Evolutionary conservation across 768 basidiomycete genomes (phyloP).

Genomic region (Leucocoprinus birnbaumii): DNA sequence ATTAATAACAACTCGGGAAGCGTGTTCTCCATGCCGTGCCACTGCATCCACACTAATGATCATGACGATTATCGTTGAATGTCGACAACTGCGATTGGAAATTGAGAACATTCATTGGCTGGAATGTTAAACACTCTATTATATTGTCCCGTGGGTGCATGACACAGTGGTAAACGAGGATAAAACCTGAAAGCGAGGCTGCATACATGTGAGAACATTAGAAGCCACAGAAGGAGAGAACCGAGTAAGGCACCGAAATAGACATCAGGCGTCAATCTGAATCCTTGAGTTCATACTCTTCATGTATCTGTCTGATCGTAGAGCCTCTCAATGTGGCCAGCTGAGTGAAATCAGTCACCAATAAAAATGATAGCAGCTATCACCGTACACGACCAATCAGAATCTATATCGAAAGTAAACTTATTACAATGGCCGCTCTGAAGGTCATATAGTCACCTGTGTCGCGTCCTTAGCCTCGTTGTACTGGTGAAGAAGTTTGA

Average conservation of each 20-base stretch:
- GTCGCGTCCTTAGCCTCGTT: conserved; percentile 84
- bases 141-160: too few relatives aligned
- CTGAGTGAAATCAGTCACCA: conserved; percentile 33
- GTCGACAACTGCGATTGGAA: too few relatives aligned
- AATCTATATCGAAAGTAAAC: conserved; percentile 40
- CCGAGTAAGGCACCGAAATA: background rate
- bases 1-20: background rate
- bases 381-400: conserved; percentile 69
- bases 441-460: conserved; percentile 42
- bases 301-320: conserved; percentile 72
- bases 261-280: conserved; percentile 40
- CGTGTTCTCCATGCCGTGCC: conserved; percentile 7
- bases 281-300: conserved; percentile 61
- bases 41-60: background rate
- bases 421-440: background rate
- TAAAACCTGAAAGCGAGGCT: background rate
- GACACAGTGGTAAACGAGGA: too few relatives aligned
- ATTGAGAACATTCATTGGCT: too few relatives aligned
- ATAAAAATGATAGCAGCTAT: background rate
- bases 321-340: conserved; percentile 68
- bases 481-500: conserved; percentile 69
- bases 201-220: background rate
- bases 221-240: background rate
- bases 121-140: too few relatives aligned
- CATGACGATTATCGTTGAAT: background rate